Percentiles rank a stretch among this genome's conserved stretches.
Conservation (phyloP, 202 grass and related monocot species). For the Panicum hallii region DNA sequence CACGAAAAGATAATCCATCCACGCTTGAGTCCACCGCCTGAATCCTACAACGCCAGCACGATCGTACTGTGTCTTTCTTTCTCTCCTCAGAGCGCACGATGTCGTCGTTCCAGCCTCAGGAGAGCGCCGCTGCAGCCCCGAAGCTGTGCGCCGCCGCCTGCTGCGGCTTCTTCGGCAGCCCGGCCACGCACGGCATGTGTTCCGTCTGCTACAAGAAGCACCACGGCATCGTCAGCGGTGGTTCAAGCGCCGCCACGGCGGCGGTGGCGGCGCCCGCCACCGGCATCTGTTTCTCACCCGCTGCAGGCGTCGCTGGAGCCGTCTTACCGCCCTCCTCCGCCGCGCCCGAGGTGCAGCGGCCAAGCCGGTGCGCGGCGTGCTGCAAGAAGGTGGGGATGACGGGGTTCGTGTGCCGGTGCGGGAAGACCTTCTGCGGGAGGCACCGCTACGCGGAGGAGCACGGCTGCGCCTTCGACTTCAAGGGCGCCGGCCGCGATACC, state of each 20-base stretch:
- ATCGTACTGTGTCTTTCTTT: not conserved
- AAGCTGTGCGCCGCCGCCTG: not conserved
- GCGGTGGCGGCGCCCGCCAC: too few species aligned
- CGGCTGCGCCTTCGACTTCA: slow-evolving; percentile 39
- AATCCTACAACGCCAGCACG: too few species aligned
- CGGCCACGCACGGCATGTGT: slow-evolving; percentile 32
- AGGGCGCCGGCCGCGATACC: not conserved
- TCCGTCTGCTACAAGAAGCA: slow-evolving; percentile 41
- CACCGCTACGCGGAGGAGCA: slow-evolving; percentile 49
- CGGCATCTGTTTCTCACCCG: not conserved
- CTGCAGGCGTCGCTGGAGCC: not conserved
- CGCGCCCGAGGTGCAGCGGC: not conserved
- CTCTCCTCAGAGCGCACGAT: not conserved
- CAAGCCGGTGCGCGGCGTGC: slow-evolving; percentile 40
- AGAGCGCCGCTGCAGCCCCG: too few species aligned
- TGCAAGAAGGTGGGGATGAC: slow-evolving; percentile 44
- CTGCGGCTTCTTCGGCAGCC: slow-evolving; percentile 46
- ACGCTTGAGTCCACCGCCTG: not conserved
- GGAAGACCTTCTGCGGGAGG: slow-evolving; percentile 16
- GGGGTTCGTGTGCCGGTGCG: slow-evolving; percentile 47
- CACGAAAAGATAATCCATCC: not conserved
- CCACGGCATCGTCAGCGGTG: not conserved
- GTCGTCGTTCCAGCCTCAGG: not conserved
- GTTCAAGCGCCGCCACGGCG: not conserved
- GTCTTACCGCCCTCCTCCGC: not conserved